Evolutionary conservation across 106 monocot species (phyloP).

Genomic region (Dactylorhiza incarnata): DNA sequence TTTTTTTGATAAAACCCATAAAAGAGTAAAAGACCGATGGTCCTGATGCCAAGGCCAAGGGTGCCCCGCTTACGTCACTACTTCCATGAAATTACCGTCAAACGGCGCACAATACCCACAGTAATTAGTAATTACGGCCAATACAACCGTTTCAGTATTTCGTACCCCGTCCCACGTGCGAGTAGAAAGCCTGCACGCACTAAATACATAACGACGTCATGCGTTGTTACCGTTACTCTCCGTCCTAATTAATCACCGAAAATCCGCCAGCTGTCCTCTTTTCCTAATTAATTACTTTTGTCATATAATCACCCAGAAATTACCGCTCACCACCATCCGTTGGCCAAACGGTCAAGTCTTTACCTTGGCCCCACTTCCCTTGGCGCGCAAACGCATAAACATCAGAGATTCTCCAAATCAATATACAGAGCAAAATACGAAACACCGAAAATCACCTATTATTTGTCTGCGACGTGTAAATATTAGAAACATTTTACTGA

Average conservation of each 20-base stretch:
- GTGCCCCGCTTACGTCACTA: too few species aligned
- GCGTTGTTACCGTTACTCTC: background rate
- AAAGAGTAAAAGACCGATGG: too few species aligned
- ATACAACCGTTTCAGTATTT: too few species aligned
- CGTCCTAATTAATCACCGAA: background rate
- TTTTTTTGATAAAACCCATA: too few species aligned
- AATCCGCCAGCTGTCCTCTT: background rate
- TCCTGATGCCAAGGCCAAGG: too few species aligned
- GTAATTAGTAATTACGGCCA: background rate
- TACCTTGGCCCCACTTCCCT: background rate
- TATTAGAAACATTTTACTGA: too few species aligned
- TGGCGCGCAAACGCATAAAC: background rate
- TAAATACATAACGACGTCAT: slow-evolving; percentile 2
- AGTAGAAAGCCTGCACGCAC: too few species aligned
- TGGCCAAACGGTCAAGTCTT: background rate
- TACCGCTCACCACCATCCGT: background rate
- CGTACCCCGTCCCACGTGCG: too few species aligned
- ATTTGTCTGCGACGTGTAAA: background rate
- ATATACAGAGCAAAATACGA: background rate
- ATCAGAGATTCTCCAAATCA: background rate
- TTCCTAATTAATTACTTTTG: background rate
- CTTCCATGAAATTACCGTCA: background rate
- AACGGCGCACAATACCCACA: background rate
- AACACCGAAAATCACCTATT: background rate
- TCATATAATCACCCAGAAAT: background rate